Base-by-base conservation (phyloP, 805 yeast species). In the Ogataea glucozyma region DNA sequence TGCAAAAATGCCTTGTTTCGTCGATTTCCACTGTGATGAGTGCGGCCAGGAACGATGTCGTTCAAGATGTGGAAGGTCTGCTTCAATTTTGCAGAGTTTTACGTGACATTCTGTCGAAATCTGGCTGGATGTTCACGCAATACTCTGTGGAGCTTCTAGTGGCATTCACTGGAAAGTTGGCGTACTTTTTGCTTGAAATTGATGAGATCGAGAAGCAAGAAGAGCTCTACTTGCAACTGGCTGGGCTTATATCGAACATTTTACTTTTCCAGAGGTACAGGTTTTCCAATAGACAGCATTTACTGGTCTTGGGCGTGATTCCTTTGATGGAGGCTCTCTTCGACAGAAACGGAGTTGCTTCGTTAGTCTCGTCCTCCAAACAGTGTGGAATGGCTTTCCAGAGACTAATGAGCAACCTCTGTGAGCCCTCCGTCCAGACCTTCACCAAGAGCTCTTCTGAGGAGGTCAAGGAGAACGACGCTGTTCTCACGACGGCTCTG, bases 201-300 rank as follows among this genome's bases (percentile, higher is more conserved):
- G 31, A 22, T 6, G 18, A 18, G 21, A 7, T 14, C 56, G 20
- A 17, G 13, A 11, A 30, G 13, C 26, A 22, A 6, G 31, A 65
- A 60, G 1, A 38, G 68, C 2, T 81, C 70, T 54, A 42, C 63
- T 2, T 47, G 56, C 4, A 49, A 19, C 23, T 19, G 34, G 23
- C 76, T 3, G 31, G 40, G 68, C 79, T 79, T 0, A 52, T 85
- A 19, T 81, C 96, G 0, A 72, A 75, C 26, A 64, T 86, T 2
- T 60, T 90, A 7, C 65, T 88, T 20, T 73, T 73, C 56, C 93
- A 88, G 54, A 74, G 97, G 40, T 77, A 69, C 57, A 76, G 88
- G 54, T 65, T 90, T 14, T 71, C 83, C 0, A 79, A 82, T 26
- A 78, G 97, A 57, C 81, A 86, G 55, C 95, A 88, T 59, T 56